Evolutionary conservation across 179 eudicot genomes (phyloP), one percentile per base, ranked within the genome.

Genomic region (Drosera spatulata): DNA sequence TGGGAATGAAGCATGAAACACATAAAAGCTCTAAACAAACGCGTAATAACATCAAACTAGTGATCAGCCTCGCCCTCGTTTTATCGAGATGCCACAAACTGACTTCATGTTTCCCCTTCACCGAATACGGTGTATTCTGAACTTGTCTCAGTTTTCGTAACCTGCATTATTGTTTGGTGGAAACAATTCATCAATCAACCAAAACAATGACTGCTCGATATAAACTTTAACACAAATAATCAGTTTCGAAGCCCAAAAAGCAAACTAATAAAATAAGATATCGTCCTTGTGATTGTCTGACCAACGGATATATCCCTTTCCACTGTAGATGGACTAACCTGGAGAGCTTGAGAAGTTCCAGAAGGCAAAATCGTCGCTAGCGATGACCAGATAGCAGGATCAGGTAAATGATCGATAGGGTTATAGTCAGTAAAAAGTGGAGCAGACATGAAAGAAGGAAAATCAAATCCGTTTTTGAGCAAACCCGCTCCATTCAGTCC

Each of bases 321-420:
- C 33, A 22, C 33, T 22, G 33, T 22, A 22, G 33, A 22, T 22
- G 33, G 13, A 67, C 82, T 46, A 53, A 90, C 97, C 94, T 87
- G 94, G 62, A 76, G 39, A 46, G 75, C 47, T 49, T 71, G 85
- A 66, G 97, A 61, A 65, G 95, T 73, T 54, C 84, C 80, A 39
- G 75, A 47, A 38, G 95, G 96, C 76, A 88, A 76, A 71, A 69
- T 72, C 61, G 96, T 89, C 71, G 77, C 79, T 38, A 89, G 77
- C 62, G 95, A 68, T n/a, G 93, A 70, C 99, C 99, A 89, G 49
- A 86, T 86, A 55, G 68, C 65, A 42, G 96, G 88, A 51, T 93
- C 99, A 4, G 81, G 69, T 57, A 93, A 78, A 46, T 87, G 87
- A 70, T 89, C 96, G 7, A 89, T 72, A 7, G 75, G 52, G 65